phyloP scores from a whole-genome alignment of 2,329 filamentous ascomycete species.

The Corynespora cassiicola region DNA sequence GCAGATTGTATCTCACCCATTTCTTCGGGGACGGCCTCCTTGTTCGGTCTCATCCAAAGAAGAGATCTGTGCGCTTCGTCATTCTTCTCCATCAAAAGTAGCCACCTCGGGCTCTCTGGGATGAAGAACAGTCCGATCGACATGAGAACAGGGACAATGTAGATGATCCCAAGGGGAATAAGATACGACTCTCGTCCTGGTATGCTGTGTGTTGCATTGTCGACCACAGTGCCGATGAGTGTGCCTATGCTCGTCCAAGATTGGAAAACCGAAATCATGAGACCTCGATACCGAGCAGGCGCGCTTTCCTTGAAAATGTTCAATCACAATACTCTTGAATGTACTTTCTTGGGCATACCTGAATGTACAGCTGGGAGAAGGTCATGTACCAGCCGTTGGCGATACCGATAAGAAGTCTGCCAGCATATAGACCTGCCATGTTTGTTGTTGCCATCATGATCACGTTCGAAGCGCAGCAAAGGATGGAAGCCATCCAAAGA shows the following conservation, averaged over 20 bases:
- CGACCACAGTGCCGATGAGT: conserved; percentile 56
- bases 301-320: conserved; percentile 46
- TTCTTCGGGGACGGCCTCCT: conserved; percentile 24
- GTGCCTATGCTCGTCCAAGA: conserved; percentile 55
- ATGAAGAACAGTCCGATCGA: conserved; percentile 47
- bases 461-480: conserved; percentile 54
- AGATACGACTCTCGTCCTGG: conserved; percentile 38
- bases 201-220: conserved; percentile 53
- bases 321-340: no score
- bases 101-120: conserved; percentile 54
- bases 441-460: conserved; percentile 64
- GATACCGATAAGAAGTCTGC: conserved; percentile 62
- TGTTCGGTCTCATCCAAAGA: conserved; percentile 35
- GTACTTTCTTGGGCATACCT: no score
- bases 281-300: conserved; percentile 58
- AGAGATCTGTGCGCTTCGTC: conserved; percentile 27
- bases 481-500: conserved; percentile 56
- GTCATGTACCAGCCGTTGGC: conserved; percentile 62
- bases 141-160: conserved; percentile 58
- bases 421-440: conserved; percentile 61
- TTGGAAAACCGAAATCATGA: conserved; percentile 57
- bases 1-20: conserved; percentile 34
- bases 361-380: conserved; percentile 60
- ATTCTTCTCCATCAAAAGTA: conserved; percentile 26
- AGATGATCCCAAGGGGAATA: conserved; percentile 61